phyloP scores from a whole-genome alignment of 139 green algal species.

The Chlamydomonas schloesseri region DNA sequence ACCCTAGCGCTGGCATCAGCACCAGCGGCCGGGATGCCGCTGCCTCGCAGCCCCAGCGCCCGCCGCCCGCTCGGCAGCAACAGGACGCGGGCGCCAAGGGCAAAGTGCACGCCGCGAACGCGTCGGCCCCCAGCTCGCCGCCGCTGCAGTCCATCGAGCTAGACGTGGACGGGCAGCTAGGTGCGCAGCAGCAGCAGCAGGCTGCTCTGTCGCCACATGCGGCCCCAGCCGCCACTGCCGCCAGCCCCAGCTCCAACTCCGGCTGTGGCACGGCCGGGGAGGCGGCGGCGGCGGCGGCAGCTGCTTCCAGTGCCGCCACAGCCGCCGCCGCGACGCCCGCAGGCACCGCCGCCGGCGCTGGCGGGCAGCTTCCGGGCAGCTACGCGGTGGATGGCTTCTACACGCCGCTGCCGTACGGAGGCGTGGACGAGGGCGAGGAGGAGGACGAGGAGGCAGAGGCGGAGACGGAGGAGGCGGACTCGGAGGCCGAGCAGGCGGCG shows the following conservation, averaged over 20 bases:
- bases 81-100: background rate
- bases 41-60: background rate
- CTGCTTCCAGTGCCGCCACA: no score
- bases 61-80: background rate
- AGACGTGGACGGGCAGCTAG: slow-evolving; percentile 41
- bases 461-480: background rate
- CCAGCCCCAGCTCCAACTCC: no score
- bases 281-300: background rate
- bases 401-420: background rate
- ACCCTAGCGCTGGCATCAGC: background rate
- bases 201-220: no score
- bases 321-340: no score
- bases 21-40: background rate
- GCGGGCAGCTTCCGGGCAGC: slow-evolving; percentile 33
- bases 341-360: no score
- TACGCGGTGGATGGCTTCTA: slow-evolving; percentile 21
- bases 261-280: background rate
- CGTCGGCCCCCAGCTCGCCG: background rate
- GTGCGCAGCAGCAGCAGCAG: no score
- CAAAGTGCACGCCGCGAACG: background rate
- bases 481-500: background rate
- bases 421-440: background rate
- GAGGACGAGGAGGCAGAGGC: background rate
- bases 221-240: no score
- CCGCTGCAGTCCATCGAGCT: slow-evolving; percentile 31